phyloP scores from a whole-genome alignment of 768 basidiomycete genomes.

The Hypholoma fasciculare region DNA sequence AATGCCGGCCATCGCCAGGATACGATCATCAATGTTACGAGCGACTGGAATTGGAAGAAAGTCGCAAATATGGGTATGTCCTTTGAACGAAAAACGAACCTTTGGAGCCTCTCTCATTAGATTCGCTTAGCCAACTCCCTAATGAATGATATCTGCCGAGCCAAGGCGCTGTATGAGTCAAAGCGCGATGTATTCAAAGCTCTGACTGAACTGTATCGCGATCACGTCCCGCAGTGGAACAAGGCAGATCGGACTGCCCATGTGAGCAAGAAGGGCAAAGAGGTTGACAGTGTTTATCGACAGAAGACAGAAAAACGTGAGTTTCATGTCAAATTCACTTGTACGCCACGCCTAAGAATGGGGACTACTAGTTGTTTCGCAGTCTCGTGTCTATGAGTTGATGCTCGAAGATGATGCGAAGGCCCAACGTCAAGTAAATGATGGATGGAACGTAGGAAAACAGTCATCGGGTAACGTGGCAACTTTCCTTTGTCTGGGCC shows the following conservation, averaged over 20 bases:
- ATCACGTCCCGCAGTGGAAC: neutral
- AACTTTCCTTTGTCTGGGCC: neutral
- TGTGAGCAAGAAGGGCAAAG: neutral
- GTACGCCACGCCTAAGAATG: neutral
- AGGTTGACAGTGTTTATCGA: neutral
- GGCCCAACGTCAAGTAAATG: neutral
- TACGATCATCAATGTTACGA: slow-evolving; percentile 17
- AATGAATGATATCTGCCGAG: neutral
- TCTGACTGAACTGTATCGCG: neutral
- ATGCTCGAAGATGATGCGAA: neutral
- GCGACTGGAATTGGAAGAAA: slow-evolving; percentile 27
- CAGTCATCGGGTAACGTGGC: neutral
- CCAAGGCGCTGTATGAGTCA: neutral
- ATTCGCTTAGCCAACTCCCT: neutral
- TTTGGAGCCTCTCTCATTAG: too few species aligned
- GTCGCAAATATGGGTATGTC: slow-evolving; percentile 12
- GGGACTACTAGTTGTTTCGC: neutral
- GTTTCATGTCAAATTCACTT: neutral
- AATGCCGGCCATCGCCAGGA: slow-evolving; percentile 28
- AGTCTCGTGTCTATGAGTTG: neutral
- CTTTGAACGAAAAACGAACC: too few species aligned
- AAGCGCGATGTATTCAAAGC: neutral
- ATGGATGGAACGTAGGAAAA: neutral
- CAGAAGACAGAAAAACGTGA: neutral
- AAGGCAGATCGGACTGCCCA: neutral